Evolutionary conservation across 108 stramenopile species (phyloP).

Genomic region (Fistulifera pelliculosa): DNA sequence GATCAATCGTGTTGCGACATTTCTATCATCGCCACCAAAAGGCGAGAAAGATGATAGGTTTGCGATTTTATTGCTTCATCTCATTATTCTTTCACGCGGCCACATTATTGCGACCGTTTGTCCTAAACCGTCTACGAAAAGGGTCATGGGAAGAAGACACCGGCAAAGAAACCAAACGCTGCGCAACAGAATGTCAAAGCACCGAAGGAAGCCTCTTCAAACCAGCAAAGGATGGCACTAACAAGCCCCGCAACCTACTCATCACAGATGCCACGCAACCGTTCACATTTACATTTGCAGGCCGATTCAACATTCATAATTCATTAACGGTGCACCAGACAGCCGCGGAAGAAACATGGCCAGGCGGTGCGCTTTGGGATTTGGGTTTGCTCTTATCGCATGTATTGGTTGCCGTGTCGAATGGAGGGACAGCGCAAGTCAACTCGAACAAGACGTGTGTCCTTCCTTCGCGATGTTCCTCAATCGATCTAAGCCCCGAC

Average conservation of each 20-base stretch:
- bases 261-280: slow-evolving; percentile 37
- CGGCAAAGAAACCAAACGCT: no score
- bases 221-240: slow-evolving; percentile 7
- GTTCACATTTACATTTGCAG: slow-evolving; percentile 20
- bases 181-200: no score
- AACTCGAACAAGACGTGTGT: neutral
- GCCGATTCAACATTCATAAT: slow-evolving; percentile 23
- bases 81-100: no score
- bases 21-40: no score
- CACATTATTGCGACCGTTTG: no score
- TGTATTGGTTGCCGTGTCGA: slow-evolving; percentile 28
- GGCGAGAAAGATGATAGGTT: no score
- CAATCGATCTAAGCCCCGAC: slow-evolving; percentile 10
- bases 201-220: no score
- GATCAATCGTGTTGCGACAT: no score
- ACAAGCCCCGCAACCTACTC: slow-evolving; percentile 30
- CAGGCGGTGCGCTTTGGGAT: slow-evolving; percentile 48
- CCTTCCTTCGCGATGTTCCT: neutral
- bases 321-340: slow-evolving; percentile 25
- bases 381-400: slow-evolving; percentile 34
- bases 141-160: no score
- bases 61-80: no score
- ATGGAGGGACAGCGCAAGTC: slow-evolving; percentile 2
- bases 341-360: slow-evolving; percentile 45
- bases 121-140: no score